Evolutionary conservation across 768 basidiomycete genomes (phyloP), one percentile per base, ranked within the genome.

Genomic region (Calvatia gigantea): DNA sequence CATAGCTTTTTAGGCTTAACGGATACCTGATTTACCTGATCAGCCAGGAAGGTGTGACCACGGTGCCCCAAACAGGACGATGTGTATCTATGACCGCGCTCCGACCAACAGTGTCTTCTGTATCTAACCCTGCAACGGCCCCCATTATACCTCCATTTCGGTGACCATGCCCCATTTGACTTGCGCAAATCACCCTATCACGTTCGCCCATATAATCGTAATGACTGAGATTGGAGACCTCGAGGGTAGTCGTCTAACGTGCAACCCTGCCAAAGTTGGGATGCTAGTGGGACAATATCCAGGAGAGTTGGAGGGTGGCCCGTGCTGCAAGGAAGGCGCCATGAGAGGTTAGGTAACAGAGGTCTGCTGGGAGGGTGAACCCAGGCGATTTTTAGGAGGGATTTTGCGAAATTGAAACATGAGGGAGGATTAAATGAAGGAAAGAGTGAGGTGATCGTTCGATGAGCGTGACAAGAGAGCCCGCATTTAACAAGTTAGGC

Each of bases 191-290:
- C 2, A 84, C 81, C n/a, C 84, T 83, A 0, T 85, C 90, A 37
- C 91, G 85, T 0, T 94, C 95, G 35, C 97, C 96, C 93, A 99
- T 96, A 74, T 87, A 98, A 9, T 96, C 96, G 65, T 87, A 98
- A 43, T 95, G 83, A 2, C 96, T 94, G 2, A 98, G 84, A 65
- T 99, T 99, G 57, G 87, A 87, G 2, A 98, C 92, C 66, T 99
- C 96, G 52, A 95, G 80, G 0, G 96, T 98, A 1, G 96, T 99
- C 82, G 98, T 92, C 65, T 98, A 95, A 23, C 87, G 83, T 2
- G 87, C 83, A 52, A 98, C 84, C n/a, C 70, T 99, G 97, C 91
- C 91, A 96, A 46, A 86, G 75, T 63, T 99, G 96, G 3, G 86
- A 85, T 42, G 79, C 82, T 42, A 97, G 85, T 27, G 98, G 86